Percentiles rank a stretch among this genome's conserved stretches.
Evolutionary conservation across 2,329 filamentous ascomycete genomes (phyloP).

Genomic region (Davidsoniella virescens): DNA sequence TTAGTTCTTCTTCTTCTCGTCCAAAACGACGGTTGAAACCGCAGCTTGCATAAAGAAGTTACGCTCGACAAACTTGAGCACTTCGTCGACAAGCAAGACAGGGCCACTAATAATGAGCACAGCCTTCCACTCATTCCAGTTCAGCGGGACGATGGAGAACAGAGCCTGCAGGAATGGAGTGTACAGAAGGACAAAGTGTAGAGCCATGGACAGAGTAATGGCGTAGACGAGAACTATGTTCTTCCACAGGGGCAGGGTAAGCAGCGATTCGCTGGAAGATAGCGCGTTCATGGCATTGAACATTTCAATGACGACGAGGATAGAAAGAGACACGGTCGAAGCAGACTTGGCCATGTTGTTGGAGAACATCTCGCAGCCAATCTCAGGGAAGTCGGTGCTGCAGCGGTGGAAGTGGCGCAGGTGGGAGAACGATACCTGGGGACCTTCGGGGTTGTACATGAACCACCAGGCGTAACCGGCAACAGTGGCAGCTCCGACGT

Average conservation of each 20-base stretch:
- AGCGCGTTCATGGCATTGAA: slow-evolving; percentile 97
- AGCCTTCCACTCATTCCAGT: slow-evolving; percentile 80
- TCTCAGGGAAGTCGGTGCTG: slow-evolving; percentile 66
- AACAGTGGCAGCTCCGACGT: slow-evolving; percentile 88
- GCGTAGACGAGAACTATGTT: slow-evolving; percentile 98
- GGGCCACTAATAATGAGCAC: slow-evolving; percentile 77
- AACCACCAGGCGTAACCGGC: slow-evolving; percentile 99
- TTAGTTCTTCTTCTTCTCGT: slow-evolving; percentile 31
- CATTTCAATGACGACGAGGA: slow-evolving; percentile 97
- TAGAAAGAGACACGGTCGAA: slow-evolving; percentile 82
- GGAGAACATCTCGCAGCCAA: slow-evolving; percentile 83
- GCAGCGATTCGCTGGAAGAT: slow-evolving; percentile 81
- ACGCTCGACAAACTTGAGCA: slow-evolving; percentile 64
- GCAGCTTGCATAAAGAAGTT: slow-evolving; percentile 41
- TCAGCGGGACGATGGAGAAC: slow-evolving; percentile 81
- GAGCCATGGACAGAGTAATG: slow-evolving; percentile 77
- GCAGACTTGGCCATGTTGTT: slow-evolving; percentile 76
- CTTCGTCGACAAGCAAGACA: slow-evolving; percentile 76
- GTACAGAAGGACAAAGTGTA: slow-evolving; percentile 91
- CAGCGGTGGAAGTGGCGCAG: slow-evolving; percentile 89
- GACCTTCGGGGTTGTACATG: slow-evolving; percentile 82
- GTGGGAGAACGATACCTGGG: slow-evolving; percentile 81
- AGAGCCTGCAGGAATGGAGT: slow-evolving; percentile 73
- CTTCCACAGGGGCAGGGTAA: slow-evolving; percentile 90
- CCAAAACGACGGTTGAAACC: slow-evolving; percentile 20